Base-by-base conservation (phyloP, 2,329 filamentous ascomycete genomes). In the Talaromyces sp. region DNA sequence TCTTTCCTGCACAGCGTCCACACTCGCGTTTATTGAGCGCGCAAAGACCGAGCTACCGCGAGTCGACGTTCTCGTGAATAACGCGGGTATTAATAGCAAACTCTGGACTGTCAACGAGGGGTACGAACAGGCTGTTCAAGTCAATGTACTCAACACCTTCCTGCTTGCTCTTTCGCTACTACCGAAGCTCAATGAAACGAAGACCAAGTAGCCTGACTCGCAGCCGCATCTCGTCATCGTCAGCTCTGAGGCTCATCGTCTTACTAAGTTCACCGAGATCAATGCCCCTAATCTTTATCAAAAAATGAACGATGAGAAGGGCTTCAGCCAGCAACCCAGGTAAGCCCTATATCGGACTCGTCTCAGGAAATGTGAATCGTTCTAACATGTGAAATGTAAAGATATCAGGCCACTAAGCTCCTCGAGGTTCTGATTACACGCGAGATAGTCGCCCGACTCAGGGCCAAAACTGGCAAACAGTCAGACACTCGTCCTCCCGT, bases 101-200 rank as follows among this genome's bases (percentile, higher is more conserved):
- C 2, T 15, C 13, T 57, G 8, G 4, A 36, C 8, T n/a, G 8
- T 25, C 8, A 11, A 68, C 3, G 80, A 82, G 56, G 77, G 71
- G 0, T 71, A 80, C 39, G 82, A 85, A 67, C 66, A 62, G 15
- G 77, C 68, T 0, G 69, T 85, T 39, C 80, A 78, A 0, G 75
- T 81, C 55, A 85, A 85, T 57, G 79, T 82, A 9, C 70, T 85
- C 57, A 75, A 71, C 11, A 82, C 80, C 0, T 75, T 84, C 40
- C 64, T 85, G 1, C 69, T 85, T 0, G 77, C 73, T 0, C 61
- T 79, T 0, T 68, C 82, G 0, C 41, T 84, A 2, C 59, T 85
- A 19, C 82, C 82, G 0, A 81, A 78, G 63, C 70, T 85, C 3
- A 75, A 75, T 53, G 70, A 75, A 25, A 78, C 73, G 13, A 73